Evolutionary conservation across 1,139 yeast genomes (phyloP).

Genomic region (Saccharomyces hybrid): DNA sequence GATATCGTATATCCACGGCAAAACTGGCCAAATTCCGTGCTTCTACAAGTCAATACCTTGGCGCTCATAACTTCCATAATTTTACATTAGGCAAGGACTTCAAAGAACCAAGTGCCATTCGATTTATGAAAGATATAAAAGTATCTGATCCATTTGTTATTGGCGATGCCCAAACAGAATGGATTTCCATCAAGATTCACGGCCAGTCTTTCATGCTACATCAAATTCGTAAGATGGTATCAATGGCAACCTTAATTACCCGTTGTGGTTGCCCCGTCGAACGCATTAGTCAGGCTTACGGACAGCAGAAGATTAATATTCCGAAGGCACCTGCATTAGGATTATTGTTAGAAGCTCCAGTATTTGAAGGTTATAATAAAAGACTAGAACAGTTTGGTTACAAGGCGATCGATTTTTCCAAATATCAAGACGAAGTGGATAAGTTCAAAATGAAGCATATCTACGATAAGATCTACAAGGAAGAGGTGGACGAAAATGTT

Average conservation of each 20-base stretch:
- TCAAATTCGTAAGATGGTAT: slow-evolving; percentile 96
- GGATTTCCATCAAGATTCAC: slow-evolving; percentile 93
- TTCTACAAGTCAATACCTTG: slow-evolving; percentile 68
- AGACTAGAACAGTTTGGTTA: slow-evolving; percentile 73
- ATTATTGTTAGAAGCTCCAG: slow-evolving; percentile 80
- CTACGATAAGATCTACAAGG: slow-evolving; percentile 85
- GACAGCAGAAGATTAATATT: slow-evolving; percentile 66
- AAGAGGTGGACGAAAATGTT: slow-evolving; percentile 79
- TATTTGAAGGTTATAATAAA: slow-evolving; percentile 76
- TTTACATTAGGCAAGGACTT: slow-evolving; percentile 85
- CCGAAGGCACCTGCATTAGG: slow-evolving; percentile 99
- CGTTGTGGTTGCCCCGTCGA: slow-evolving; percentile 78
- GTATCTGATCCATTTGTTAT: slow-evolving; percentile 91
- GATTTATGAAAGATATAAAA: slow-evolving; percentile 71
- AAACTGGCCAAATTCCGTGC: slow-evolving; percentile 57
- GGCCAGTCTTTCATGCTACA: slow-evolving; percentile 98
- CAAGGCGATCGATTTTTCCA: slow-evolving; percentile 62
- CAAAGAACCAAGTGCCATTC: slow-evolving; percentile 74
- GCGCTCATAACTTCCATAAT: slow-evolving; percentile 92
- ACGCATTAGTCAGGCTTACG: slow-evolving; percentile 74
- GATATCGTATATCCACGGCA: slow-evolving; percentile 55
- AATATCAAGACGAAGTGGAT: slow-evolving; percentile 63
- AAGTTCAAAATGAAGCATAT: slow-evolving; percentile 81
- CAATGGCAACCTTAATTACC: slow-evolving; percentile 82
- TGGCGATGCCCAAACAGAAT: slow-evolving; percentile 87